Percentiles rank a stretch among this genome's conserved stretches.
Evolutionary conservation across 139 green algal species (phyloP).

Genomic region (Chlamydomonas eustigma): DNA sequence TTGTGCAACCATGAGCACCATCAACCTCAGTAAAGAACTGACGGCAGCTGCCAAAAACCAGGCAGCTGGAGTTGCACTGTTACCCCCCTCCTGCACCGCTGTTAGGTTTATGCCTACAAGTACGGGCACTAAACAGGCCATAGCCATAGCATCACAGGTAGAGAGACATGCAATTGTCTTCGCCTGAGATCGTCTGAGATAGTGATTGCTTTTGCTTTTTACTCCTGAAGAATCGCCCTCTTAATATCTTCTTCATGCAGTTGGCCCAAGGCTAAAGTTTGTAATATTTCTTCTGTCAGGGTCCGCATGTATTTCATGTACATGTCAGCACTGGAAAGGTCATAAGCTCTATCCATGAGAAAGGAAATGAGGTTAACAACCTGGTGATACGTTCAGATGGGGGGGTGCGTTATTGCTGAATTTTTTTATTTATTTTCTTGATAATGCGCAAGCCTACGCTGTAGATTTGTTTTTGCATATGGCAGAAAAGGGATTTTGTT

Average conservation of each 20-base stretch:
- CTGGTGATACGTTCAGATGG: constrained; percentile 24
- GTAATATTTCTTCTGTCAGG: constrained; percentile 23
- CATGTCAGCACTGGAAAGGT: constrained; percentile 26
- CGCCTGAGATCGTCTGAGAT: neutral
- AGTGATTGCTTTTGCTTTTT: too few species aligned
- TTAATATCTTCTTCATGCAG: too few species aligned
- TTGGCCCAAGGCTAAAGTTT: too few species aligned
- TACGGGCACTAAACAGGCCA: neutral
- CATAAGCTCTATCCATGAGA: constrained; percentile 20
- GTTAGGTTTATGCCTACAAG: neutral
- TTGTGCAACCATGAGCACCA: constrained; percentile 17
- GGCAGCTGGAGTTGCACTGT: neutral
- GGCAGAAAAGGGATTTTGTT: too few species aligned
- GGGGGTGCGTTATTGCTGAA: constrained; percentile 2
- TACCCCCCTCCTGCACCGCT: neutral
- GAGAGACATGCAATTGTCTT: neutral
- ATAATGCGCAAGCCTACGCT: too few species aligned
- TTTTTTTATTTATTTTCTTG: too few species aligned
- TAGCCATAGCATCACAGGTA: neutral
- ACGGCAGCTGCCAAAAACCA: neutral
- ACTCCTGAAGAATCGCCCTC: too few species aligned
- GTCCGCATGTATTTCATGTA: constrained; percentile 29
- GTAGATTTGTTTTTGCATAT: too few species aligned
- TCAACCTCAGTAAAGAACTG: constrained; percentile 9
- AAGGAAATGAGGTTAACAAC: constrained; percentile 35